Conservation (phyloP, 116 monocot species). For the Thalassia testudinum region DNA sequence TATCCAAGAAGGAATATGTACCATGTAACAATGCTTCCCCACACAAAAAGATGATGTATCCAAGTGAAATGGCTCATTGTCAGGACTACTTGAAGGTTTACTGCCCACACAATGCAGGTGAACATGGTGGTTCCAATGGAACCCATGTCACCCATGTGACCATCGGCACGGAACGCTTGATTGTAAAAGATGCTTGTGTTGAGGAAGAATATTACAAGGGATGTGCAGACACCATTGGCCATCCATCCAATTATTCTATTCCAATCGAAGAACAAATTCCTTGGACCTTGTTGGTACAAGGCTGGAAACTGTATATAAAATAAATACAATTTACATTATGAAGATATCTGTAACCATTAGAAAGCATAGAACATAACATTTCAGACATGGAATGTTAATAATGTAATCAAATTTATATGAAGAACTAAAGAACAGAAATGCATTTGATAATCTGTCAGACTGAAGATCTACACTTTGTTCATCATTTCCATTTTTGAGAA, state of each 20-base stretch:
- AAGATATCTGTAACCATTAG: not conserved
- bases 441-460: too few relatives aligned
- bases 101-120: conserved; percentile 77
- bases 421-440: too few relatives aligned
- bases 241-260: conserved; percentile 58
- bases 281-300: conserved; percentile 68
- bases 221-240: conserved; percentile 49
- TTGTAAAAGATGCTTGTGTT: conserved; percentile 36
- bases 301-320: conserved; percentile 45
- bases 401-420: too few relatives aligned
- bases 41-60: conserved; percentile 65
- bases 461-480: too few relatives aligned
- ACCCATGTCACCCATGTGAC: conserved; percentile 50
- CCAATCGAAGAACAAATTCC: conserved; percentile 72
- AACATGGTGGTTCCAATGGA: conserved; percentile 71
- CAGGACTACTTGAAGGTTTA: conserved; percentile 55
- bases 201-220: conserved; percentile 42
- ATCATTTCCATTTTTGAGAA: too few relatives aligned
- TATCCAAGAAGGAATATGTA: conserved; percentile 53
- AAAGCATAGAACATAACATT: too few relatives aligned
- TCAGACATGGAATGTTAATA: too few relatives aligned
- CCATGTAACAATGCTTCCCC: conserved; percentile 66
- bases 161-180: conserved; percentile 38
- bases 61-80: conserved; percentile 80
- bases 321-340: not conserved